Evolutionary conservation across 2,329 filamentous ascomycete genomes (phyloP).

Genomic region (Pseudodiploospora longispora): DNA sequence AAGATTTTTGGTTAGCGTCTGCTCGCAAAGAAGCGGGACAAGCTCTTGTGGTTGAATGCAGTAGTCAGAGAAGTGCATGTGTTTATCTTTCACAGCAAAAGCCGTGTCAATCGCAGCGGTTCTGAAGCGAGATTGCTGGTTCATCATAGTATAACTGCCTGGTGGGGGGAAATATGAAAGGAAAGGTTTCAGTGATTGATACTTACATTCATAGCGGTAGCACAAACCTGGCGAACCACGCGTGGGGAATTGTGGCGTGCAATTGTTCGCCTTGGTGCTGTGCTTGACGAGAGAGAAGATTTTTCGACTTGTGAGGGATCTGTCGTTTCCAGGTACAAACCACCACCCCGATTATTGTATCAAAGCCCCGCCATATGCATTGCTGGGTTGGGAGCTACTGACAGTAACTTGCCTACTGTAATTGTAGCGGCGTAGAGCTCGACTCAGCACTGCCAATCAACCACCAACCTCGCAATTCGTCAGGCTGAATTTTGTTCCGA

Average conservation of each 20-base stretch:
- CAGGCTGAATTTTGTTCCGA: conserved; percentile 26
- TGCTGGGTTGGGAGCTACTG: too few species aligned
- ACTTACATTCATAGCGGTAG: conserved; percentile 32
- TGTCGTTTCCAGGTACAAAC: neutral
- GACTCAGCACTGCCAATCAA: conserved; percentile 1
- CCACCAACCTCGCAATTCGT: conserved; percentile 11
- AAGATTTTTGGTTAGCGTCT: conserved; percentile 27
- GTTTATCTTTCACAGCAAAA: conserved; percentile 36
- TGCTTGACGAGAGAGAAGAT: too few species aligned
- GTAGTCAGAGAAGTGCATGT: conserved; percentile 31
- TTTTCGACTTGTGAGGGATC: neutral
- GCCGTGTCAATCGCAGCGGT: conserved; percentile 43
- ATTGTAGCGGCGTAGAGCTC: too few species aligned
- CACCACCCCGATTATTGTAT: too few species aligned
- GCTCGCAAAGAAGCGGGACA: conserved; percentile 21
- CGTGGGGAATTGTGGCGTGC: neutral
- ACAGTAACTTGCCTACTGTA: too few species aligned
- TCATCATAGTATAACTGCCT: conserved; percentile 28
- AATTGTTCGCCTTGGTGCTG: too few species aligned
- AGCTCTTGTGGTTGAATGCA: neutral
- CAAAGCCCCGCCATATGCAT: conserved; percentile 10
- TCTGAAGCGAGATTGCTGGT: conserved; percentile 37
- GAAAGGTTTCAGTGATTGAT: neutral
- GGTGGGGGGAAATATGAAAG: conserved; percentile 2
- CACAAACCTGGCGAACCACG: conserved; percentile 4